These are phyloP conservation scores for Ailanthus altissimus DNA, from an alignment of 345 rosid species.

Conservation along the genomic window DNA sequence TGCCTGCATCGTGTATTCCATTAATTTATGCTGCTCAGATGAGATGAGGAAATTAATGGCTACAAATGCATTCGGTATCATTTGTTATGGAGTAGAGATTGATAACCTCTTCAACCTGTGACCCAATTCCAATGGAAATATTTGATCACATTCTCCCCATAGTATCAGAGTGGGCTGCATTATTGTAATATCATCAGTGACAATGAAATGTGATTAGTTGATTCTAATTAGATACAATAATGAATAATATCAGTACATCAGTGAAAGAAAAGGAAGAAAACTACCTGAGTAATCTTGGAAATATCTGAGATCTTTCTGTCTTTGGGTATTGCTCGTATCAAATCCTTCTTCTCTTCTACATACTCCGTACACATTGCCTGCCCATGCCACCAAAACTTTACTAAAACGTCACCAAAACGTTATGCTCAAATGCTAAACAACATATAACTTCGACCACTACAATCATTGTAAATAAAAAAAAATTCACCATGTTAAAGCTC, in stretches of 20 bases:
- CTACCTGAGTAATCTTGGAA: constrained; percentile 67
- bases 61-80: no score
- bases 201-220: background rate
- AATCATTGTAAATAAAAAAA: no score
- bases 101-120: constrained; percentile 46
- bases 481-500: constrained; percentile 1
- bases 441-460: no score
- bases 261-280: background rate
- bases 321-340: constrained; percentile 55
- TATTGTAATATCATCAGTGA: background rate
- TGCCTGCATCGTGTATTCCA: constrained; percentile 48
- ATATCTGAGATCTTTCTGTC: constrained; percentile 58
- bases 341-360: constrained; percentile 66
- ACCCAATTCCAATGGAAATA: constrained; percentile 58
- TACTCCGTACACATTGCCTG: constrained; percentile 83
- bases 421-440: no score
- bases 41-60: background rate
- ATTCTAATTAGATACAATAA: background rate
- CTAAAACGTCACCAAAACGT: no score
- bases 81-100: no score
- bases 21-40: no score
- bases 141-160: constrained; percentile 66
- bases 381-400: background rate
- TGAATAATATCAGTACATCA: background rate
- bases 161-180: constrained; percentile 47